These are phyloP conservation scores for Nakazawaea laoshanensis DNA, from an alignment of 805 yeast genomes.

Conservation along the genomic window DNA sequence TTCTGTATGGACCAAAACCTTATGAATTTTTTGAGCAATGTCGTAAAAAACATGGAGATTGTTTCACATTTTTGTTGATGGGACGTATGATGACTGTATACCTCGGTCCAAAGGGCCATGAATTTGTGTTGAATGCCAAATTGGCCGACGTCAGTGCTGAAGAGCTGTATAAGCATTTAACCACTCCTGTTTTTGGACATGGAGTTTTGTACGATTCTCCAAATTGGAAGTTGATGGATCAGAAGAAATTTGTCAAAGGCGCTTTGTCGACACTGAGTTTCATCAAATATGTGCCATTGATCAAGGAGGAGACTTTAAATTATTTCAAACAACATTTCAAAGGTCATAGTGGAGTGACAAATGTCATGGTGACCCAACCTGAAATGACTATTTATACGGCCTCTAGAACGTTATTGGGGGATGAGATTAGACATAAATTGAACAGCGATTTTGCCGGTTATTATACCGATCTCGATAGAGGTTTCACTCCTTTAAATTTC, in stretches of 20 bases:
- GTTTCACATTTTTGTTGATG: conserved; percentile 79
- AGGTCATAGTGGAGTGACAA: conserved; percentile 35
- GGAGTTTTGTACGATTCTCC: conserved; percentile 98
- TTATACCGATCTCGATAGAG: conserved; percentile 90
- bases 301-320: conserved; percentile 65
- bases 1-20: conserved; percentile 85
- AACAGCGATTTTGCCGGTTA: conserved; percentile 77
- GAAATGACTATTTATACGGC: conserved; percentile 97
- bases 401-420: conserved; percentile 82
- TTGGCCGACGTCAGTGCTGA: conserved; percentile 89
- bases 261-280: conserved; percentile 84
- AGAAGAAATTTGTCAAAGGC: conserved; percentile 90
- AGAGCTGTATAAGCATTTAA: conserved; percentile 89
- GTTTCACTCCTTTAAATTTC: conserved; percentile 93
- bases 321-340: conserved; percentile 60
- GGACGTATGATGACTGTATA: conserved; percentile 94
- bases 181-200: conserved; percentile 98
- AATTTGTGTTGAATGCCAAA: conserved; percentile 88
- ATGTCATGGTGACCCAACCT: conserved; percentile 81
- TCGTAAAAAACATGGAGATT: conserved; percentile 82
- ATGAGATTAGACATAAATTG: conserved; percentile 78
- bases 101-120: conserved; percentile 96
- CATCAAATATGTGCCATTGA: conserved; percentile 78
- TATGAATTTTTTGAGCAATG: conserved; percentile 79
- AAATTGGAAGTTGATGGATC: conserved; percentile 91